Conservation (phyloP, 257 asterid species). For the Ligustrum vulgare region DNA sequence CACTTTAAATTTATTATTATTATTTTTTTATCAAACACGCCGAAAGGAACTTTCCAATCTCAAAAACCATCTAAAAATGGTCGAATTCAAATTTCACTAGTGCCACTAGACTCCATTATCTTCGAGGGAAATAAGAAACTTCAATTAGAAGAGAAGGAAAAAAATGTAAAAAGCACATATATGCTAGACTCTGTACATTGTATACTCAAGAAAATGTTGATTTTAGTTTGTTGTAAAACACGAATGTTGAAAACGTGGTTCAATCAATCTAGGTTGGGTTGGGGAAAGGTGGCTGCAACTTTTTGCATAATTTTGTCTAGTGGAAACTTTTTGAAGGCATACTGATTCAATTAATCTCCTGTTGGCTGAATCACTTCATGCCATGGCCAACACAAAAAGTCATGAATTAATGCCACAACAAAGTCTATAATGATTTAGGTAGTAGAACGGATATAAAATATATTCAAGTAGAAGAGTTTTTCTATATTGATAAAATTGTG, state of each 20-base stretch:
- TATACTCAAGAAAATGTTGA: neutral
- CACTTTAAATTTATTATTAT: too few relatives aligned
- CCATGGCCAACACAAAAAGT: neutral
- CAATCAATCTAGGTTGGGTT: neutral
- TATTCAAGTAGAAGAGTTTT: too few relatives aligned
- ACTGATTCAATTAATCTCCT: neutral
- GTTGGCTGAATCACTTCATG: neutral
- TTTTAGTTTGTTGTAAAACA: neutral
- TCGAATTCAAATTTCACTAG: too few relatives aligned
- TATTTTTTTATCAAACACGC: too few relatives aligned
- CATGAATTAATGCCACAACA: neutral
- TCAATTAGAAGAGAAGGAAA: too few relatives aligned
- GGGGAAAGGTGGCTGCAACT: neutral
- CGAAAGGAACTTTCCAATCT: too few relatives aligned
- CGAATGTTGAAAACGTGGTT: slow-evolving; percentile 1
- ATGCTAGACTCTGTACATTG: neutral
- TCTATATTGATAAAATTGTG: too few relatives aligned
- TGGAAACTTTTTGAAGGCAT: neutral
- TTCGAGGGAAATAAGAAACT: neutral
- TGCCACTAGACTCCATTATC: neutral
- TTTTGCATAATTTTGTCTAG: neutral
- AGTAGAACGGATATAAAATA: too few relatives aligned
- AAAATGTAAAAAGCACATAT: neutral
- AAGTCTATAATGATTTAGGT: neutral
- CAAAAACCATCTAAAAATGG: too few relatives aligned